phyloP scores from a whole-genome alignment of 2,329 filamentous ascomycete genomes.

The Fusarium lyarnte region DNA sequence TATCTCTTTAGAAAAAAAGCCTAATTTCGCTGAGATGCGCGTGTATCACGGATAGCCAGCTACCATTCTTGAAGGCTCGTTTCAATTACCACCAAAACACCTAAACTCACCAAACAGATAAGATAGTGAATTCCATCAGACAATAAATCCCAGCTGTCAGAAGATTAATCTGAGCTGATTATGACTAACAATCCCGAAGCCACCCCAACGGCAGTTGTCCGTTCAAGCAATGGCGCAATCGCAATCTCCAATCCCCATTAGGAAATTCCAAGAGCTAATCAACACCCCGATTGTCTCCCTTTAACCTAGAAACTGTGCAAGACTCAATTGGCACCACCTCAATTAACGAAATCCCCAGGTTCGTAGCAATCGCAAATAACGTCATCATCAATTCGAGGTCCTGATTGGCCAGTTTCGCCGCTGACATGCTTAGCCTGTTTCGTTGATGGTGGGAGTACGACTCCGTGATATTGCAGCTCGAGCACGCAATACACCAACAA shows the following conservation, averaged over 20 bases:
- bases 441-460: conserved; percentile 29
- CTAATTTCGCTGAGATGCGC: neutral
- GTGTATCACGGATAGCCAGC: too few species aligned
- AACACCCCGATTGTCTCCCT: neutral
- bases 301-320: neutral
- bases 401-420: conserved; percentile 11
- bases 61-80: neutral
- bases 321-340: neutral
- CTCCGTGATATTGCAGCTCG: conserved; percentile 41
- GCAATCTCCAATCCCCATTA: neutral
- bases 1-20: neutral
- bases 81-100: neutral
- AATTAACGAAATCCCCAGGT: neutral
- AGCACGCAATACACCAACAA: conserved; percentile 43
- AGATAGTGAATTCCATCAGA: neutral
- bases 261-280: conserved; percentile 4
- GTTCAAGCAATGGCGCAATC: conserved; percentile 18
- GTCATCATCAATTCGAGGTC: neutral
- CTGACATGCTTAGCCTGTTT: conserved; percentile 4
- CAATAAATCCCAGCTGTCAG: neutral
- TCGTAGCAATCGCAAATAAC: conserved; percentile 16
- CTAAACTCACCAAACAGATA: neutral
- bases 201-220: neutral
- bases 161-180: neutral
- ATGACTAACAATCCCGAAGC: neutral